phyloP scores from a whole-genome alignment of 1,139 yeast genomes.

The Entelexis paramagnoliae region DNA sequence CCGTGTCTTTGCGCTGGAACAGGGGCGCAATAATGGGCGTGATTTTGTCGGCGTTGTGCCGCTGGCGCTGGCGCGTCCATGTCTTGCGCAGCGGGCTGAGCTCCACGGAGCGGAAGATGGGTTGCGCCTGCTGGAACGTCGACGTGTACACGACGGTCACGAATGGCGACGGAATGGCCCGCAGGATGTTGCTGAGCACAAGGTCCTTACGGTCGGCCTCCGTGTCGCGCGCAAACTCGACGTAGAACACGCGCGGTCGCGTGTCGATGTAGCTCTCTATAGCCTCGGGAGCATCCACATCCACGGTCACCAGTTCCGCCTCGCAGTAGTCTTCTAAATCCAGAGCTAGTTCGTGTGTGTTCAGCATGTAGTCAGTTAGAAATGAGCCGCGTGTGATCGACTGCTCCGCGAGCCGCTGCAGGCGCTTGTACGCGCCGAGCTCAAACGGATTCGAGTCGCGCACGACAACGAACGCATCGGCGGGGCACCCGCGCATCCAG shows the following conservation, averaged over 20 bases:
- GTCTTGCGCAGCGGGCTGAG: conserved; percentile 17
- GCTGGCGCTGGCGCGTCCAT: conserved; percentile 10
- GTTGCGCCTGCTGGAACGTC: conserved; percentile 16
- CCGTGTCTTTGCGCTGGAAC: conserved; percentile 4
- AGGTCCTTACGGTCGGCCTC: conserved; percentile 10
- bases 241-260: conserved; percentile 22
- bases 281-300: neutral
- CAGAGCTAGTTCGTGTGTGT: conserved; percentile 22
- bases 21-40: conserved; percentile 23
- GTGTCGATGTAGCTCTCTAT: conserved; percentile 14
- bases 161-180: conserved; percentile 22
- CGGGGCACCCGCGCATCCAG: conserved; percentile 24
- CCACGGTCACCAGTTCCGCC: conserved; percentile 17
- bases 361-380: conserved; percentile 20
- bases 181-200: conserved; percentile 15
- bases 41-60: conserved; percentile 15
- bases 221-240: conserved; percentile 18
- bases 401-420: conserved; percentile 22
- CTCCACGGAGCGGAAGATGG: conserved; percentile 20
- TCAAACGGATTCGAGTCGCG: conserved; percentile 22
- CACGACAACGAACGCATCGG: conserved; percentile 23
- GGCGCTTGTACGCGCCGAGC: conserved; percentile 13
- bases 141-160: conserved; percentile 23
- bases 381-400: conserved; percentile 23
- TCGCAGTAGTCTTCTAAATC: conserved; percentile 24